Evolutionary conservation across 169 alveolate species (phyloP), one percentile per base, ranked within the genome.

Genomic region (Theileria equi): DNA sequence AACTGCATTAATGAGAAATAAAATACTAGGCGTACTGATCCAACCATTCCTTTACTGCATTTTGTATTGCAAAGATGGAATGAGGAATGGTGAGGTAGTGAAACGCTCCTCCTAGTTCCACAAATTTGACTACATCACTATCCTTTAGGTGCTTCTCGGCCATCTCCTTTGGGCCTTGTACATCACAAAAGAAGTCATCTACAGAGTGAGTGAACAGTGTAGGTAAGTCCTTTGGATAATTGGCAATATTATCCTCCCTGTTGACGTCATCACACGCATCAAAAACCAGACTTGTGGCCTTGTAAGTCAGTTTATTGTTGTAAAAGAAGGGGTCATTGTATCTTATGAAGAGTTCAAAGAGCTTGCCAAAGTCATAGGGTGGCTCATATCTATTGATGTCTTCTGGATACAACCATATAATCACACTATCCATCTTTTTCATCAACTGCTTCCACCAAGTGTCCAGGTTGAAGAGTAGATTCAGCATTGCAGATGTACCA

Each of bases 401-500:
- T 16, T 48, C 36, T 3, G 48, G 48, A 6, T 1, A 8, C 5
- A 53, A 5, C 23, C 6, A 1, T 7, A 48, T 48, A n/a, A 7
- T 34, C 47, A 53, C 3, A 11, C 6, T 7, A 1, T 34, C 8
- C 2, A 53, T 23, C 17, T 3, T 2, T 7, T 5, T 3, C 16
- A 2, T 17, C 5, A 16, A 3, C 7, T 13, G 32, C 7, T 17
- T 19, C 5, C 10, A n/a, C n/a, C n/a, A n/a, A n/a, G n/a, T 16
- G 1, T 16, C 38, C 16, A 53, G 41, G 36, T 59, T n/a, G 6
- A 2, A 10, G 7, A 5, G 41, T 5, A 84, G 60, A 25, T 82
- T 72, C 3, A 72, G 41, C 91, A 84, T 84, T 1, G 86, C 86
- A 17, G 89, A 84, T 35, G 80, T 38, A 5, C 87, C 61, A 16